phyloP scores from a whole-genome alignment of 2,329 filamentous ascomycete species.

The Dactylellina sp. region DNA sequence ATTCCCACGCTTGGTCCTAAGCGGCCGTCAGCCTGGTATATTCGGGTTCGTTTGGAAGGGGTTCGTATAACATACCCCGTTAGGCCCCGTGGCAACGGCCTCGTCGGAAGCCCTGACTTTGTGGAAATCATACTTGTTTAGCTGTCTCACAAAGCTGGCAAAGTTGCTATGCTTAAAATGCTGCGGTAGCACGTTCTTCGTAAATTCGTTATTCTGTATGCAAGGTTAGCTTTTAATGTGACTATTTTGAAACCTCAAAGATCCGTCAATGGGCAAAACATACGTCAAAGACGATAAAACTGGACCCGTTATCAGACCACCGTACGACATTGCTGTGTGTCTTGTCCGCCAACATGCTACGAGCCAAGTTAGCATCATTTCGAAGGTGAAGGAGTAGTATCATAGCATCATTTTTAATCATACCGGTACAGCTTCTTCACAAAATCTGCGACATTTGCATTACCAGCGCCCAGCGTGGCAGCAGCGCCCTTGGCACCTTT shows the following conservation, averaged over 20 bases:
- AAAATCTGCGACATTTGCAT: slow-evolving; percentile 42
- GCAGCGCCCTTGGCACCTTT: slow-evolving; percentile 17
- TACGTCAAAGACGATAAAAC: slow-evolving; percentile 97
- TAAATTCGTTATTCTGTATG: slow-evolving; percentile 92
- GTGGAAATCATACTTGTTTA: slow-evolving; percentile 97
- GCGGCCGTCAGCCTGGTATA: slow-evolving; percentile 61
- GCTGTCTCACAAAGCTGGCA: slow-evolving; percentile 92
- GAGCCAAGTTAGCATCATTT: slow-evolving; percentile 27
- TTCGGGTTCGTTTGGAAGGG: neutral
- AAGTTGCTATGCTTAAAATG: slow-evolving; percentile 99
- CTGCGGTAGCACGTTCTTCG: slow-evolving; percentile 94
- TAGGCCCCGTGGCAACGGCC: slow-evolving; percentile 63
- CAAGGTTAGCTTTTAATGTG: slow-evolving; percentile 18
- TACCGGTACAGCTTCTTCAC: slow-evolving; percentile 57
- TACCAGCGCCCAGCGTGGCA: slow-evolving; percentile 20
- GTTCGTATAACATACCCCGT: slow-evolving; percentile 32
- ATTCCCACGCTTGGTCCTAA: slow-evolving; percentile 81
- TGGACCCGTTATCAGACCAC: slow-evolving; percentile 95
- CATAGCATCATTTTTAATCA: too few species aligned
- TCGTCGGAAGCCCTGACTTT: slow-evolving; percentile 95
- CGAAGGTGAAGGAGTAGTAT: neutral
- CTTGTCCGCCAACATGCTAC: slow-evolving; percentile 96
- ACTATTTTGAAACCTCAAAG: slow-evolving; percentile 5
- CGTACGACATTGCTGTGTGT: slow-evolving; percentile 91
- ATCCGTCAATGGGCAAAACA: slow-evolving; percentile 60